phyloP scores from a whole-genome alignment of 495 filamentous ascomycete species.

The Bacidia rubella region DNA sequence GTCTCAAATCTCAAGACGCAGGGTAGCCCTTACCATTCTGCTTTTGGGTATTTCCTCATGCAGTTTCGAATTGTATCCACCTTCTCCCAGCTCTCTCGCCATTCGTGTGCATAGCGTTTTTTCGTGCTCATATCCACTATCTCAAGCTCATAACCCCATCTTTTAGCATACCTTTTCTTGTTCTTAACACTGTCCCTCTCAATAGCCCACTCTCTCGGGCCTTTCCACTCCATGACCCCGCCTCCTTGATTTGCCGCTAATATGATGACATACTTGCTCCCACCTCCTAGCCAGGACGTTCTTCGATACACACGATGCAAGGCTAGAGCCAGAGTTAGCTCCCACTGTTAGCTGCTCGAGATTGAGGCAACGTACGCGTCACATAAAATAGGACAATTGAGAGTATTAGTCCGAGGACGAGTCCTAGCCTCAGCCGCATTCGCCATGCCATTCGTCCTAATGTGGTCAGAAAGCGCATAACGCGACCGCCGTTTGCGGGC shows the following conservation, averaged over 20 bases:
- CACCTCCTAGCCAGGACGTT: conserved; percentile 55
- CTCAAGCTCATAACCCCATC: conserved; percentile 93
- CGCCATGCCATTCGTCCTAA: conserved; percentile 33
- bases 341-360: not conserved
- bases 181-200: conserved; percentile 93
- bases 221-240: conserved; percentile 99
- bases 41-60: conserved; percentile 85
- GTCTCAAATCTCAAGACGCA: not conserved
- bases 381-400: conserved; percentile 52
- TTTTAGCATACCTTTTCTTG: conserved; percentile 72
- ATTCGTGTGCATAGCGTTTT: conserved; percentile 97
- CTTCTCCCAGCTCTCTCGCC: conserved; percentile 99
- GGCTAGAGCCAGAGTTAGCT: conserved; percentile 20
- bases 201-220: conserved; percentile 92
- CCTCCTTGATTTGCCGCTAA: conserved; percentile 88
- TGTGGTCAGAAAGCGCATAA: conserved; percentile 22
- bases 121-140: conserved; percentile 96
- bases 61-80: conserved; percentile 86
- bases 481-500: conserved; percentile 20
- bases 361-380: conserved; percentile 45
- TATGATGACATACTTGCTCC: conserved; percentile 86
- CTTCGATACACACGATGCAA: conserved; percentile 37
- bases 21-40: conserved; percentile 64
- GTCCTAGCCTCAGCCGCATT: conserved; percentile 44
- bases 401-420: conserved; percentile 46